phyloP scores from a whole-genome alignment of 2,329 filamentous ascomycete species.

The Sporothrix inflata region DNA sequence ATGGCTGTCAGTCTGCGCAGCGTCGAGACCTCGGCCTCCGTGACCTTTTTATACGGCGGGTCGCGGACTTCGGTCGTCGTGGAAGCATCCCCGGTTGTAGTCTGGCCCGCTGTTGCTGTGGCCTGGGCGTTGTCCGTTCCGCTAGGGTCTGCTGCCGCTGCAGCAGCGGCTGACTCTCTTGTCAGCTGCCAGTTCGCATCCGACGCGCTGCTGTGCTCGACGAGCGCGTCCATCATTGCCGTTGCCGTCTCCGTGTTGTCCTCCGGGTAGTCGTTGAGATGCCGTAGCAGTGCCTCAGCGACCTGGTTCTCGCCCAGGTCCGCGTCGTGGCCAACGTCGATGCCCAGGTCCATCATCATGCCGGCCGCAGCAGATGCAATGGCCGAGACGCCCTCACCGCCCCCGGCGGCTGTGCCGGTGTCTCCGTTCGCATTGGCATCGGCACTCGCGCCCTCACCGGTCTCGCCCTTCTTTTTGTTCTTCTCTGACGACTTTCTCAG shows the following conservation, averaged over 20 bases:
- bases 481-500: neutral
- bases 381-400: neutral
- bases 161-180: neutral
- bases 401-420: neutral
- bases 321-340: neutral
- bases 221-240: constrained; percentile 24
- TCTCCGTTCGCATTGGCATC: neutral
- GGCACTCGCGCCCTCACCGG: neutral
- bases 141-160: neutral
- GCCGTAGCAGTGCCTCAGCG: constrained; percentile 26
- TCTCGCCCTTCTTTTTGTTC: neutral
- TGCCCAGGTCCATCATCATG: constrained; percentile 24
- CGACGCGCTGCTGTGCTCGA: neutral
- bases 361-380: neutral
- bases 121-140: neutral
- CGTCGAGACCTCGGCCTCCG: constrained; percentile 29
- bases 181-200: constrained; percentile 21
- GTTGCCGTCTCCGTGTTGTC: constrained; percentile 23
- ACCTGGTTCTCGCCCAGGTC: constrained; percentile 24
- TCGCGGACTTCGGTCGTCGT: neutral
- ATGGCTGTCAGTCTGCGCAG: constrained; percentile 39
- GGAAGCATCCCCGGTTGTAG: neutral
- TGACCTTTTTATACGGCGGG: constrained; percentile 28
- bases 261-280: constrained; percentile 19
- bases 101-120: neutral